Base-by-base conservation (phyloP, 2,329 filamentous ascomycete genomes). In the Ilyonectria sp. region DNA sequence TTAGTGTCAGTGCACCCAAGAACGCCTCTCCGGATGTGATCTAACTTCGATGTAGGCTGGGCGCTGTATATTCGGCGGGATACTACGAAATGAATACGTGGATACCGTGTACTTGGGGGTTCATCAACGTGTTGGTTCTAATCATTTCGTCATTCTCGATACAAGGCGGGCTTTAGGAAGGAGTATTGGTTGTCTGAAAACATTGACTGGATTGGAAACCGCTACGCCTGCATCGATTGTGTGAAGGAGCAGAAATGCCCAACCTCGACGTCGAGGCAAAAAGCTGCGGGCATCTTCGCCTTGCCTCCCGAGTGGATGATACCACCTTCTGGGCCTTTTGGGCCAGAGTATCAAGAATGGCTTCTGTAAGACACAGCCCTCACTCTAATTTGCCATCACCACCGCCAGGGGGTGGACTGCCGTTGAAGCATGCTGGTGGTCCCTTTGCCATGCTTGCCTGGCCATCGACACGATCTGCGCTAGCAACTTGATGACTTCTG, bases 61-160 rank as follows among this genome's bases (percentile, higher is more conserved):
- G 93, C 13, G 93, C 92, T 9, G 89, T 95, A 40, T 97, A 97
- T 78, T 89, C 90, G 73, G 89, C 92, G 2, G 95, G 94, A 49
- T 94, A 92, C 80, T 97, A 95, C 78, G 87, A 91, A 75, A 96
- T 97, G 94, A 95, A 94, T 52, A 97, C 95, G 0, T 97, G 94
- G 94, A 93, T 97, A 58, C 95, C 95, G 0, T 92, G 96, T 76
- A 88, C 95, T 23, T 97, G 95, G 95, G 93, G 90, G 1, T 87
- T 93, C 77, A 92, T 95, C 79, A 97, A 94, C 79, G 91, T 95
- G 10, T 80, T 97, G 53, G 87, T 97, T 33, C 84, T 98, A 52
- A 90, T 97, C 56, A 85, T 97, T 69, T 96, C 94, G 6, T 96
- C 94, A 4, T 97, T 97, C 79, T 93, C 94, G n/a, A 95, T 97